phyloP scores from a whole-genome alignment of 129 eudicot genomes.

The Solidago caesia region DNA sequence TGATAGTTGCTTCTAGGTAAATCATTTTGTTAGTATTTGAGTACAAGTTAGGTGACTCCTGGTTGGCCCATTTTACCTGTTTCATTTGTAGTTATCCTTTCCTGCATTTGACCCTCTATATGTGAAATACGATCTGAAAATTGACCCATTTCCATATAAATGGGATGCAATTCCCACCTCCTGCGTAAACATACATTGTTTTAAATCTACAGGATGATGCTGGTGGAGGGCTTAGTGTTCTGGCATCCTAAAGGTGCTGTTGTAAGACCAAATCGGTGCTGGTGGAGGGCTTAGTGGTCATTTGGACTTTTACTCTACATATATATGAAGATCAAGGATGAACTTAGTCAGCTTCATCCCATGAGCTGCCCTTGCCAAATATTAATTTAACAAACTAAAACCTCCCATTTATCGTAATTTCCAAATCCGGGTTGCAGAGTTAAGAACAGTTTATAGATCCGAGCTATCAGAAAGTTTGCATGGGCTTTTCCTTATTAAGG shows the following conservation, averaged over 20 bases:
- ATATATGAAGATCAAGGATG: constrained; percentile 93
- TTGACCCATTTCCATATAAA: neutral
- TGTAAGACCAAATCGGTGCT: constrained; percentile 42
- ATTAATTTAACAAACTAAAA: constrained; percentile 71
- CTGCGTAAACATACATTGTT: neutral
- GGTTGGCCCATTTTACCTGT: neutral
- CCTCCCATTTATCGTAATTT: constrained; percentile 85
- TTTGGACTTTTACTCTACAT: constrained; percentile 94
- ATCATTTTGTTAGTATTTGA: too few species aligned
- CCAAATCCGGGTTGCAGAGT: constrained; percentile 94
- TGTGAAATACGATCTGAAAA: too few species aligned
- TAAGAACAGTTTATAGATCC: constrained; percentile 94
- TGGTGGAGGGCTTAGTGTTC: constrained; percentile 94
- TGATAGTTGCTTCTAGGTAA: too few species aligned
- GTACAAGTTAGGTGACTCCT: too few species aligned
- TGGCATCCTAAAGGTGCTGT: constrained; percentile 99
- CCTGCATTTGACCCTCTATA: neutral
- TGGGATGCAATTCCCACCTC: neutral
- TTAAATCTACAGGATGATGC: constrained; percentile 82
- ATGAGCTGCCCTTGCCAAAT: constrained; percentile 99
- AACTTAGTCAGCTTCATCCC: constrained; percentile 93
- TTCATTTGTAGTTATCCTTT: neutral
- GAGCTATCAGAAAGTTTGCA: constrained; percentile 92
- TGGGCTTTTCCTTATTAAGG: constrained; percentile 95
- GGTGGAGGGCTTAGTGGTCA: constrained; percentile 64